Evolutionary conservation across 1,284 basidiomycete genomes (phyloP), one percentile per base, ranked within the genome.

Genomic region (Ceratobasidium sp.): DNA sequence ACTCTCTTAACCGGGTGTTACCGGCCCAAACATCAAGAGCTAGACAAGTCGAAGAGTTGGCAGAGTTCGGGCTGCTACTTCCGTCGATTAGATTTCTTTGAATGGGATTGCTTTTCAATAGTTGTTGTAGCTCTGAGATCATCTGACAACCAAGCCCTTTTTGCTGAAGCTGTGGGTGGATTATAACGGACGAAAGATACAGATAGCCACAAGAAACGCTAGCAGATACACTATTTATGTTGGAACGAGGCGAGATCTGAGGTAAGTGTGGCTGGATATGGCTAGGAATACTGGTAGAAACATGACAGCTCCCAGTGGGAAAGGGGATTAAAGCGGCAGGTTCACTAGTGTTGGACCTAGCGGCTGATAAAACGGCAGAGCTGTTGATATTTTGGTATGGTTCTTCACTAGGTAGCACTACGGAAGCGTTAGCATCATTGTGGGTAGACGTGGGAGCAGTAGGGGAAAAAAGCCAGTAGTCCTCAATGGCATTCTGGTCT

Each of bases 11-110:
- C 42, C 54, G 50, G 15, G 48, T 56, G 54, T 70, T 70, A 3
- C 68, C 52, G 23, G 52, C 68, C 68, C 68, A 70, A 33, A 70
- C 68, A 17, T 70, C 68, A 28, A 70, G 52, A 5, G 50, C 68
- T 20, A 70, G 40, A 17, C 50, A 23, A 9, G 38, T 38, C 23
- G 46, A n/a, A 52, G 20, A 12, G 5, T 4, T 48, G 6, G 46
- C n/a, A 50, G 65, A 50, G 23, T 1, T 23, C 4, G 28, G 13
- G 20, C n/a, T 15, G 28, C 26, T 48, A n/a, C 23, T 23, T 12
- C 13, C 12, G 33, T 20, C 15, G 13, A 67, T 28, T 20, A n/a
- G 44, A 20, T 23, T 2, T 5, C 38, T 40, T 33, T 7, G 61
- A 20, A 28, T 26, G 52, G 65, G 40, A 6, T 15, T 13, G n/a